Evolutionary conservation across 176 grass and related monocot genomes (phyloP).

Genomic region (Zizania latifolia): DNA sequence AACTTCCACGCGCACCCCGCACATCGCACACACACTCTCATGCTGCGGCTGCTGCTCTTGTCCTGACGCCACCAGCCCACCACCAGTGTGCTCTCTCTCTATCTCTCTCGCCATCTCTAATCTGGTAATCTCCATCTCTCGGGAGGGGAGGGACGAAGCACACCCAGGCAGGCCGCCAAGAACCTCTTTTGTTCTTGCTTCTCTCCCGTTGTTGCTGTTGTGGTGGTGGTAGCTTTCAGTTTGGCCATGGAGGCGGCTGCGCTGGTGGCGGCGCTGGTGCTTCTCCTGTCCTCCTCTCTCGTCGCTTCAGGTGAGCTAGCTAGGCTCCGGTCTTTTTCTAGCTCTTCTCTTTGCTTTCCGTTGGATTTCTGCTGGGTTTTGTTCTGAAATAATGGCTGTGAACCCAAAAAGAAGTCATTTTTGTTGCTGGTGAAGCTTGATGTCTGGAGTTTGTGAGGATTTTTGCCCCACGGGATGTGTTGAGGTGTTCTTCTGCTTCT

Average conservation of each 20-base stretch:
- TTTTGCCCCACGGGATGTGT: neutral
- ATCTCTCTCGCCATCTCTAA: neutral
- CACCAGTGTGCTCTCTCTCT: neutral
- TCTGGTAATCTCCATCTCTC: neutral
- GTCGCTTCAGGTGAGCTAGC: slow-evolving; percentile 52
- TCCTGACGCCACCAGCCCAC: neutral
- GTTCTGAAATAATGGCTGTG: no score
- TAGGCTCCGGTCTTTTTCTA: slow-evolving; percentile 22
- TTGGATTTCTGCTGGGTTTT: neutral
- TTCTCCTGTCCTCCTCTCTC: slow-evolving; percentile 43
- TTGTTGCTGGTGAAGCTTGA: neutral
- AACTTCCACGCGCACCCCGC: no score
- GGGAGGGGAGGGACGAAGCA: neutral
- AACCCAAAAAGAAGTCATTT: no score
- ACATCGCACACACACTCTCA: neutral
- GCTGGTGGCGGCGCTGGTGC: slow-evolving; percentile 21
- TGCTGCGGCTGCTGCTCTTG: neutral
- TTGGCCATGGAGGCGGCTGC: slow-evolving; percentile 31
- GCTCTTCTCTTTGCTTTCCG: neutral
- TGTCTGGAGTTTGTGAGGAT: neutral
- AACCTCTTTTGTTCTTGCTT: neutral
- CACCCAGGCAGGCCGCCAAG: neutral
- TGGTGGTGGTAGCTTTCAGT: neutral
- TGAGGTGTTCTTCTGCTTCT: neutral
- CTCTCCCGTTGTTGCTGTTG: no score